Evolutionary conservation across 202 grass and related monocot genomes (phyloP), one percentile per base, ranked within the genome.

Genomic region (Setaria viridis): DNA sequence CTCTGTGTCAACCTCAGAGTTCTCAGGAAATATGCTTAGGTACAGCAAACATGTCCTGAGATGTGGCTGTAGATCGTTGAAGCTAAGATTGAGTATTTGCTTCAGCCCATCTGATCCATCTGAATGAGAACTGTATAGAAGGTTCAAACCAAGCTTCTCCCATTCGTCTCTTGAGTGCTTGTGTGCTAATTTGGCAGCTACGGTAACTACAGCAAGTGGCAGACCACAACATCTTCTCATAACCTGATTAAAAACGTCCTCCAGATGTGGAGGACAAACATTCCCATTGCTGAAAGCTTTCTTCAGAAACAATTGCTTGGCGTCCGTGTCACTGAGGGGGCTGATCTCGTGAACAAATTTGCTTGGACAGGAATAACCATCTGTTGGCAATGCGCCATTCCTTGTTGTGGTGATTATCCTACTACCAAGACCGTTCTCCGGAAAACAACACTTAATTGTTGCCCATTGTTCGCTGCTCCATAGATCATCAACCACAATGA

Each of bases 401-500:
- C 88, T 87, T n/a, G 91, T 86, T 2, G 91, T 93, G 7, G 32
- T 76, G 17, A 93, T 80, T 67, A 93, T 86, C 20, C 78, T 87
- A 56, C 88, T 91, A 10, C 77, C 79, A 10, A 71, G 63, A 57
- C 4, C 21, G 11, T 85, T 70, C 0, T 84, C 80, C 3, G 55
- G 86, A 21, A 91, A 91, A 70, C 68, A 82, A 7, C 35, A 76
- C 5, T 17, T 79, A n/a, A 93, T 84, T 11, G 20, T 53, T 55
- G 0, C 19, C 88, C 91, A 93, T 0, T 76, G 55, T 6, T 47
- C 9, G 5, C 3, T 37, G 25, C 67, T 84, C 85, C 82, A 88
- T 15, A 93, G 11, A 82, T 93, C 91, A 91, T 93, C 91, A 43
- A 93, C n/a, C 20, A 84, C 70, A 67, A 91, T 19, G 9, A 93